Evolutionary conservation across 805 yeast species (phyloP).

Genomic region (Metschnikowia arizonensis): DNA sequence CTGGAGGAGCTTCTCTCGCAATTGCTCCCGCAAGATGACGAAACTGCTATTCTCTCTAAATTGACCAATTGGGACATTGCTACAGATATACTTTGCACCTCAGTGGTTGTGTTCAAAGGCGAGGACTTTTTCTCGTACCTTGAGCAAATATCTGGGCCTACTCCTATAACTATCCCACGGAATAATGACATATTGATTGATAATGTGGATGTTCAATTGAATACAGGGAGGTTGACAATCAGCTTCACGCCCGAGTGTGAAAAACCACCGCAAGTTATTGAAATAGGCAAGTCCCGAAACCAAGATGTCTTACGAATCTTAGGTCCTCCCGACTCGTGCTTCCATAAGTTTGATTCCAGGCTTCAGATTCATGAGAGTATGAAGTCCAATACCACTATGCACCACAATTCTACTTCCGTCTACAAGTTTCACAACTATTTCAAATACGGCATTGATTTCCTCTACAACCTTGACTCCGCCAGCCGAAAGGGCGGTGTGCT

Average conservation of each 20-base stretch:
- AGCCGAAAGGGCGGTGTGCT: slow-evolving; percentile 30
- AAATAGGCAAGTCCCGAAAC: slow-evolving; percentile 45
- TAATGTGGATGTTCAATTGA: slow-evolving; percentile 16
- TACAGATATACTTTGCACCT: slow-evolving; percentile 33
- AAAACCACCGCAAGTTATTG: slow-evolving; percentile 4
- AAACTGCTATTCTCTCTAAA: slow-evolving; percentile 23
- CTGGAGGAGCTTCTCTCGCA: slow-evolving; percentile 19
- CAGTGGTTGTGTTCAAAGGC: slow-evolving; percentile 40
- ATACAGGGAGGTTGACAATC: slow-evolving; percentile 23
- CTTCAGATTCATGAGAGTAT: slow-evolving; percentile 31
- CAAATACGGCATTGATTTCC: slow-evolving; percentile 49
- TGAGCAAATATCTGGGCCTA: slow-evolving; percentile 3
- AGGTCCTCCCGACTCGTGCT: slow-evolving; percentile 56
- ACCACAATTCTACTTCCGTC: slow-evolving; percentile 17
- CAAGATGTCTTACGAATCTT: slow-evolving; percentile 44
- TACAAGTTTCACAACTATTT: slow-evolving; percentile 55
- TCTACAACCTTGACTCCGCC: slow-evolving; percentile 40
- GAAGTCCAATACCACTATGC: slow-evolving; percentile 15
- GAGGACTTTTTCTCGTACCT: slow-evolving; percentile 30
- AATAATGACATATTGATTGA: slow-evolving; percentile 8
- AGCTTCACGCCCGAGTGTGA: slow-evolving; percentile 12
- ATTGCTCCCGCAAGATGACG: slow-evolving; percentile 13
- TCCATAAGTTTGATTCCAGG: slow-evolving; percentile 44
- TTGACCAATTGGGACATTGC: slow-evolving; percentile 32
- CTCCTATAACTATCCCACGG: neutral